Percentiles rank a stretch among this genome's conserved stretches.
These are phyloP conservation scores for Schizophyllum amplum DNA, from an alignment of 1,284 basidiomycete species.

Conservation along the genomic window DNA sequence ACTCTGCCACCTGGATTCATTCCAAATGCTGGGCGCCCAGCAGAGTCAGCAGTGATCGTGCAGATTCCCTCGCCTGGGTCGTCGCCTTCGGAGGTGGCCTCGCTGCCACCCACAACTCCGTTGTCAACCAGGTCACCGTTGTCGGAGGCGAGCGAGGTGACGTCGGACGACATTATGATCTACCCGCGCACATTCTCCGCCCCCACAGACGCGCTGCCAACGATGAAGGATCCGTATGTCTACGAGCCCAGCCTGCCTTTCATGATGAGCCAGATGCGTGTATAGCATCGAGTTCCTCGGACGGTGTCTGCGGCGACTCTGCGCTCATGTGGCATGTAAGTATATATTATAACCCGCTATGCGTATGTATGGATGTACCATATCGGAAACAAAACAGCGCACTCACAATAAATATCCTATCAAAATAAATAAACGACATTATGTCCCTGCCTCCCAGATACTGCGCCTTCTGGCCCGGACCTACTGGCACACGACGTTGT, in stretches of 20 bases:
- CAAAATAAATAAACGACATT: too few species aligned
- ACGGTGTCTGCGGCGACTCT: not conserved
- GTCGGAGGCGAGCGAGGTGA: not conserved
- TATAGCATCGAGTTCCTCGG: too few species aligned
- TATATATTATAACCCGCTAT: too few species aligned
- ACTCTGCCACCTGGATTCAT: not conserved
- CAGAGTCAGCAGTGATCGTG: not conserved
- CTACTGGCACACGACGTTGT: not conserved
- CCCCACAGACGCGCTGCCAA: not conserved
- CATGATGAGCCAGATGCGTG: not conserved
- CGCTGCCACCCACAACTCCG: not conserved
- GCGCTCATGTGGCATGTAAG: too few species aligned
- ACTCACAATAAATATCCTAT: too few species aligned
- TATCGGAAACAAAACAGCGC: too few species aligned
- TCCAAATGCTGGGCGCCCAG: not conserved
- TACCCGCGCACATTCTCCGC: not conserved
- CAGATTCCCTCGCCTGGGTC: not conserved
- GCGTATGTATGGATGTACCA: too few species aligned
- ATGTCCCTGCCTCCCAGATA: too few species aligned
- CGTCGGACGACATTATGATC: not conserved
- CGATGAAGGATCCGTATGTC: not conserved
- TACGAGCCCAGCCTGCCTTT: not conserved
- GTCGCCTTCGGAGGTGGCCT: not conserved
- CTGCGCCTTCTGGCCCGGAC: too few species aligned
- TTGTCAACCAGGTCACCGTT: not conserved